Evolutionary conservation across 306 rosid genomes (phyloP), one percentile per base, ranked within the genome.

Genomic region (Ormosia emarginata): DNA sequence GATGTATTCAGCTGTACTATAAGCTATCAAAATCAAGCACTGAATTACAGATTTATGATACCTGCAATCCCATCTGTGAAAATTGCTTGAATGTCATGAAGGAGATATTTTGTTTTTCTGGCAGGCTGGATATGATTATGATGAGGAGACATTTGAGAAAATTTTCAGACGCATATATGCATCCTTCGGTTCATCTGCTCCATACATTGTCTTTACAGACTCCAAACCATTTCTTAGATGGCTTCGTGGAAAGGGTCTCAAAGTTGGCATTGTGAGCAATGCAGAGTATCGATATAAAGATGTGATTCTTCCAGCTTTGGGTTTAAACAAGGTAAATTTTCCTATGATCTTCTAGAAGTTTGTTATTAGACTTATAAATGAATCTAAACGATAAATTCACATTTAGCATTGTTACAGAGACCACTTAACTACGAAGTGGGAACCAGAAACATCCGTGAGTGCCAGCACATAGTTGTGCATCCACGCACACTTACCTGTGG

Each of bases 71-170:
- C 59, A 43, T 61, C 3, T 71, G 53, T 32, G 70, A 40, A 72
- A 81, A 61, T 72, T 62, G n/a, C 43, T 43, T 44, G 34, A 37
- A 81, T 44, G 12, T 71, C 36, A 62, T 79, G 44, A 67, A 61
- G 61, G 75, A 40, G 50, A 49, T 55, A 34, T 59, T 34, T 78
- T 89, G 52, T 87, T 78, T 91, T 87, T 49, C 18, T 84, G 52
- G 56, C 91, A 95, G 97, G 99, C 98, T 84, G 97, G 99, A 81
- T 95, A 93, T 85, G 94, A 89, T 3, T 93, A 91, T 30, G 97
- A 95, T 7, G 99, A 95, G 86, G 99, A 95, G 90, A 95, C 97
- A 49, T 95, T 95, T 88, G 99, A 93, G 85, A 95, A 95, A 79
- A 92, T 95, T 81, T 95, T 95, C 83, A 86, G 86, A 63, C 97